Evolutionary conservation across 1,139 yeast genomes (phyloP), one percentile per base, ranked within the genome.

Genomic region (Candida anutae): DNA sequence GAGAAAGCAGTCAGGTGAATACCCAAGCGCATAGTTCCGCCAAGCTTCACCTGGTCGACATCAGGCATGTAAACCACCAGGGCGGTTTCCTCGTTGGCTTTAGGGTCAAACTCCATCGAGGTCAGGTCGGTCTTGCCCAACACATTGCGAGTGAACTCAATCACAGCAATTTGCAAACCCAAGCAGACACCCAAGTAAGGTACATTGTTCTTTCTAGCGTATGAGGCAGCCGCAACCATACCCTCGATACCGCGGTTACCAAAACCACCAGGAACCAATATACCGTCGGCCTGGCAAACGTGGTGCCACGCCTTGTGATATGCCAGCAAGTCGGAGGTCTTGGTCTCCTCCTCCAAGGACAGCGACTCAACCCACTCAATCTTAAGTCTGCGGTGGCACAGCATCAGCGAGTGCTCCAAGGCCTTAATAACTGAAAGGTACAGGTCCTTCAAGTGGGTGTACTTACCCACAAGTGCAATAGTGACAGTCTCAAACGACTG

Each of bases 11-110:
- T 85, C 42, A 88, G 76, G 58, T 95, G 85, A 40, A 85, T 69
- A 47, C 99, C 99, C 45, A 93, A 73, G 67, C 99, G 79, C 99
- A 93, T 93, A 32, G 97, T 90, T 45, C 99, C 99, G 39, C 99
- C 99, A 64, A 93, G 74, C 53, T 85, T 87, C 41, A 83, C 77
- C 65, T 87, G 93, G 59, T 87, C 94, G 37, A 90, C 88, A 58
- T 93, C 98, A 27, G 99, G 98, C 98, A 93, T 93, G 66, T 84
- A 90, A 28, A 93, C 87, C 37, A 93, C 94, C 28, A 88, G 77
- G 23, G 93, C 85, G 24, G 70, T 68, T 6, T 66, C 76, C 41
- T 82, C 85, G 20, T 66, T 58, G 29, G 74, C 55, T 18, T 67
- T 58, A 25, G 81, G 77, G 44, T 74, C 77, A 46, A 88, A 83